Base-by-base conservation (phyloP, 768 basidiomycete genomes). In the Suillus alpinus region DNA sequence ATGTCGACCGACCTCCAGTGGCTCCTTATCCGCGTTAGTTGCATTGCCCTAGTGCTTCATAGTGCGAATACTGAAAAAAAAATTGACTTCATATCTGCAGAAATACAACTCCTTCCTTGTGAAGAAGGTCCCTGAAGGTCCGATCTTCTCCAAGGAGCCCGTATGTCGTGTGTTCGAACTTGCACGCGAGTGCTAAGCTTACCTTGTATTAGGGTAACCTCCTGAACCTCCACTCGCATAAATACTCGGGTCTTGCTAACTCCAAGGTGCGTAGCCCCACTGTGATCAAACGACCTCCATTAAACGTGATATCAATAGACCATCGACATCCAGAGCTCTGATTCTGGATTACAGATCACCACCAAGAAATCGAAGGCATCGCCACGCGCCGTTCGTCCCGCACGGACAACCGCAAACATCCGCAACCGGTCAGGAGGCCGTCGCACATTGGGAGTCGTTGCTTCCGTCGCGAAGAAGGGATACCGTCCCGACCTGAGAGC, bases 1-100 rank as follows among this genome's bases (percentile, higher is more conserved):
- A 94, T 94, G 92, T 92, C 92, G 70, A 73, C 79, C 81, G 93
- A 95, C 76, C 91, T 96, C 76, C 85, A 95, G 80, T 96, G 94
- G 94, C 88, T 94, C 74, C 88, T 96, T 63, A 77, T 92, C 75
- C 91, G 91, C 72, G 91, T 92, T 71, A 72, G 89, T 86, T 49
- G 57, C 10, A 37, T 41, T 4, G n/a, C 61, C 6, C 26, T 39
- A 8, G 14, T 8, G 44, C 6, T 14, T 31, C 26, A 29, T 43
- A 6, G n/a, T 62, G 2, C 3, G 26, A 3, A 6, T 10, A 0
- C 37, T 68, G 40, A 67, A 41, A 20, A 39, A 60, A 6, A 40
- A 13, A 40, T 18, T 50, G n/a, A 8, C 31, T 58, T 8, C 46
- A 64, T 55, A 49, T 32, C 62, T 13, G 9, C 73, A 95, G 89